Evolutionary conservation across 305 asterid species (phyloP), one percentile per base, ranked within the genome.

Genomic region (Solanum hybrid): DNA sequence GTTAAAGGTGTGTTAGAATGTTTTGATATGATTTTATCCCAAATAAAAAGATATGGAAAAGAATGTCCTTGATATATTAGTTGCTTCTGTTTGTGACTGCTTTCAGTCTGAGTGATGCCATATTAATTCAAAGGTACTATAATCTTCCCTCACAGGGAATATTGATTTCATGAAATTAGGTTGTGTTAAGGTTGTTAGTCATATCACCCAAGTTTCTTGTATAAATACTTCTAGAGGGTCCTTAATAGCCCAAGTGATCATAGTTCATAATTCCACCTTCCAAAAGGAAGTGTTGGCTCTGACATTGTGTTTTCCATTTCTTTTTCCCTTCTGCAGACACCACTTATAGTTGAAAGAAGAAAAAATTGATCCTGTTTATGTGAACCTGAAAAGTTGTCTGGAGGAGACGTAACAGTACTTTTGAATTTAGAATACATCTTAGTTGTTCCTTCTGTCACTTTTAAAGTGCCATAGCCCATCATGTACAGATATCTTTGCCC

Each of bases 1-100:
- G 91, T 91, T 97, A 91, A 97, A 97, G 99, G 99, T 97, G 92
- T 88, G 88, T 79, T 85, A 69, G 56, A 24, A 78, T 36, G 35
- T 66, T 89, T 88, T 82, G 77, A 34, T 78, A 66, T 86, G 88
- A 73, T 73, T 29, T 56, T 85, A 29, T 29, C 46, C 76, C 87
- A 32, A 20, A 56, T 85, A 20, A 82, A 35, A 46, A 26, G 10
- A 82, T 46, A 82, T 29, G 71, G 46, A 32, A 32, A 51, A 85
- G 46, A 31, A 31, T 56, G 32, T 56, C 17, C 10, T 56, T 56
- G 76, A 56, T 56, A 31, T 56, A 27, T 56, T 31, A 32, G 46
- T 85, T 85, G 42, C 88, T 85, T 51, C 42, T 51, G 75, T 84
- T 51, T 31, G 75, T 56, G 40, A 51, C 42, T 31, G 72, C 76